These are phyloP conservation scores for Gossypium ekmanianum DNA, from an alignment of 345 rosid species.

Conservation along the genomic window DNA sequence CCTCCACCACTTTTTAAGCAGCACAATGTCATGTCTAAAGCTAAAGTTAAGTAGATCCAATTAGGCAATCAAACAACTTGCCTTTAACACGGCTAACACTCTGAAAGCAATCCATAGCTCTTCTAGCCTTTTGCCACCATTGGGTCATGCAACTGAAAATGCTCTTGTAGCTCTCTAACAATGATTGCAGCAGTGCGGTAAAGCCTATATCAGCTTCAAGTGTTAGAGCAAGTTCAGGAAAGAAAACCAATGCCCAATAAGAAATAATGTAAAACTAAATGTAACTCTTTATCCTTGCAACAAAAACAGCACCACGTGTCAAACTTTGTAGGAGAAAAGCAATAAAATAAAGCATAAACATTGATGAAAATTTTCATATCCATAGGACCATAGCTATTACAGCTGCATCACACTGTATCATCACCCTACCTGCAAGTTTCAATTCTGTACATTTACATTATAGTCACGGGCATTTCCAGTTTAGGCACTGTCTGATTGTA, in stretches of 20 bases:
- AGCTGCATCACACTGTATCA: not conserved
- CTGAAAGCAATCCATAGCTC: not conserved
- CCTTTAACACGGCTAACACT: not conserved
- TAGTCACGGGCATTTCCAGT: not conserved
- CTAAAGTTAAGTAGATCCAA: not conserved
- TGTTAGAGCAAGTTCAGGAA: conserved; percentile 4
- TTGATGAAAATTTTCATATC: not conserved
- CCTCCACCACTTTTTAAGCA: not conserved
- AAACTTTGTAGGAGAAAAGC: not conserved
- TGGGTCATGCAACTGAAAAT: conserved; percentile 12
- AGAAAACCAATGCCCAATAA: not conserved
- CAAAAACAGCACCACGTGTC: conserved; percentile 5
- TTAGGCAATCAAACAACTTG: not conserved
- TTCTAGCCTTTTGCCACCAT: not conserved
- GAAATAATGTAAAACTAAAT: conserved; percentile 6
- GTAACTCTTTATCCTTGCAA: not conserved
- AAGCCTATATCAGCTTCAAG: conserved; percentile 25
- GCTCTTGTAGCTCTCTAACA: conserved; percentile 18
- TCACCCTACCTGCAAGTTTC: not conserved
- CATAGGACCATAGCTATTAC: not conserved
- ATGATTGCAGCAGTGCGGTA: conserved; percentile 16
- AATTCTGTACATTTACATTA: not conserved
- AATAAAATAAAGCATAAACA: not conserved
- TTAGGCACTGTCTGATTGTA: not conserved
- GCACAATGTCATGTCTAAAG: not conserved